Base-by-base conservation (phyloP, 2,329 filamentous ascomycete species). In the Neurospora sp. region DNA sequence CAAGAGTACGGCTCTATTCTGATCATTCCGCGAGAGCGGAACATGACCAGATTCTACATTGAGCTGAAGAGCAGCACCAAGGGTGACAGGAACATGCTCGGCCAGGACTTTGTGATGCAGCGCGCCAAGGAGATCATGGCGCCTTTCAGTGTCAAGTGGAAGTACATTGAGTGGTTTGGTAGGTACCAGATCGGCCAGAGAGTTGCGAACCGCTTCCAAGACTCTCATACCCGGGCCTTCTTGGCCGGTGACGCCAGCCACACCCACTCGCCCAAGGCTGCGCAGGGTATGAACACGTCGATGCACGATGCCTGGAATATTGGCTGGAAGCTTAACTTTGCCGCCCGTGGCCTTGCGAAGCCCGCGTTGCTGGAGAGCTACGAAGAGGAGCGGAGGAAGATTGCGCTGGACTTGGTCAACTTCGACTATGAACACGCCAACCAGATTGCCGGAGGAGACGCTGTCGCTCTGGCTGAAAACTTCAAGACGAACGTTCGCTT, bases 21-120 rank as follows among this genome's bases (percentile, higher is more conserved):
- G n/a, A 90, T 91, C 77, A 90, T 92, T 68, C 91, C 91, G 4
- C 86, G 90, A 46, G 90, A 93, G 78, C 84, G 89, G 58, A 90
- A 91, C 75, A 88, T 92, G 85, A 92, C 90, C 0, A 86, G 90
- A 66, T 82, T 87, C 75, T 87, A 87, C 74, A 86, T 87, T 70
- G 85, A 87, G 77, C 82, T 87, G 69, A 87, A 86, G 77, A 80
- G 82, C 15, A 75, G 77, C 7, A 75, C 78, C 38, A 83, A 82
- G 74, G 76, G 80, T 39, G 80, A 84, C 71, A 77, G 79, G 69
- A 75, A 79, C 70, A 79, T 80, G 68, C 78, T 85, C 43, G 83
- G 87, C 5, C 85, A 91, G 73, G 86, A 90, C 39, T 91, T 91
- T 74, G 89, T 93, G 68, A 92, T 92, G 85, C 83, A 86, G 74